Evolutionary conservation across 2,329 filamentous ascomycete genomes (phyloP).

Genomic region (Scolecobasidium constrictum): DNA sequence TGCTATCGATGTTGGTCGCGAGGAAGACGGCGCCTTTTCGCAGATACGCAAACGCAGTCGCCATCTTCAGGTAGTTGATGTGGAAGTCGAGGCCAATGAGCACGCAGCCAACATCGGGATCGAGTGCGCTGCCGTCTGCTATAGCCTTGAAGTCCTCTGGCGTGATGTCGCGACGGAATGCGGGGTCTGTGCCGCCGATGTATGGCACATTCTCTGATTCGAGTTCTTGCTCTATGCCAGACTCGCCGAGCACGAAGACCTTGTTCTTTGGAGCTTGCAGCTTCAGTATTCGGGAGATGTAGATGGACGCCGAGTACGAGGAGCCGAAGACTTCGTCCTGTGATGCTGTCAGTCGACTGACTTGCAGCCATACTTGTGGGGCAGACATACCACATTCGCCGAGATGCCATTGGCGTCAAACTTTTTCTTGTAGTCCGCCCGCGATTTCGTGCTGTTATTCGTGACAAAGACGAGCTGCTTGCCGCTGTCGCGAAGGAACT

Average conservation of each 20-base stretch:
- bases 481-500: constrained; percentile 71
- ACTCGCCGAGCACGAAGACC: constrained; percentile 87
- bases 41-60: constrained; percentile 78
- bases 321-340: constrained; percentile 92
- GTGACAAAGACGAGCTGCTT: constrained; percentile 95
- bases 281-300: constrained; percentile 85
- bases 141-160: constrained; percentile 71
- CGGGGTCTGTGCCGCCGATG: constrained; percentile 77
- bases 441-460: constrained; percentile 97
- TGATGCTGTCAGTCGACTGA: neutral
- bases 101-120: constrained; percentile 82
- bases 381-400: constrained; percentile 45
- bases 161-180: constrained; percentile 64
- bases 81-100: constrained; percentile 89
- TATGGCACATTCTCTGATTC: constrained; percentile 66
- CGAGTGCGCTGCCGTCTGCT: constrained; percentile 61
- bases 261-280: constrained; percentile 73
- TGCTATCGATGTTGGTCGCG: constrained; percentile 88
- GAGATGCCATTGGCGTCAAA: constrained; percentile 73
- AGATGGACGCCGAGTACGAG: constrained; percentile 88
- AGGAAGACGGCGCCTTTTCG: constrained; percentile 73
- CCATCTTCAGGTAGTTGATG: constrained; percentile 87
- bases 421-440: constrained; percentile 86
- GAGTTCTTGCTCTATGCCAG: constrained; percentile 83
- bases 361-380: neutral